These are phyloP conservation scores for Trichophyton schoenleinii DNA, from an alignment of 2,329 filamentous ascomycete genomes.

Conservation along the genomic window DNA sequence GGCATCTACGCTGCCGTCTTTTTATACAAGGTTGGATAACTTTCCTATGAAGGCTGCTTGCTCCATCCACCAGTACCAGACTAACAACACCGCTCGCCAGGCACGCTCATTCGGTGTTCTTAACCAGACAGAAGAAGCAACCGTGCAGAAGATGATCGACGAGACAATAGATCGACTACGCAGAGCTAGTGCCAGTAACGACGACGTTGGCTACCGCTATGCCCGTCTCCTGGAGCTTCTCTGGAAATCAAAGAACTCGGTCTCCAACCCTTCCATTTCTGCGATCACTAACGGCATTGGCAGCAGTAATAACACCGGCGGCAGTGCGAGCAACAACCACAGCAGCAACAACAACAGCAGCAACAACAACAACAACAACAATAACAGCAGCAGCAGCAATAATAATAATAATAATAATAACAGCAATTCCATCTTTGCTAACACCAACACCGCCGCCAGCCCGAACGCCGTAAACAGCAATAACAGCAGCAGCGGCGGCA, in stretches of 20 bases:
- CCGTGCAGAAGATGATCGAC: constrained; percentile 45
- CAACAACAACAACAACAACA: too few species aligned
- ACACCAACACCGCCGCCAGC: neutral
- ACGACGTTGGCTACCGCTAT: constrained; percentile 51
- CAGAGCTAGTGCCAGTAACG: constrained; percentile 44
- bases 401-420: neutral
- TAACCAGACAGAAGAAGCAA: constrained; percentile 41
- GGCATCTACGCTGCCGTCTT: constrained; percentile 53
- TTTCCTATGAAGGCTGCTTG: neutral
- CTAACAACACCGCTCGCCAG: constrained; percentile 17
- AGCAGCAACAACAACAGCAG: neutral
- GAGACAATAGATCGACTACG: constrained; percentile 49
- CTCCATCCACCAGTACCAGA: neutral
- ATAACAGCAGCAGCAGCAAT: constrained; percentile 3
- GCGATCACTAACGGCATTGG: constrained; percentile 10
- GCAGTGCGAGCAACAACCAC: neutral
- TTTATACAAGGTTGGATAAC: constrained; percentile 44
- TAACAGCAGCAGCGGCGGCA: neutral
- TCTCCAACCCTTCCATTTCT: constrained; percentile 9
- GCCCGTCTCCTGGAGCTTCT: constrained; percentile 48
- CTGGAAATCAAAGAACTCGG: constrained; percentile 39
- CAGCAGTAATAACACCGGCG: neutral
- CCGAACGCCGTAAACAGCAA: neutral
- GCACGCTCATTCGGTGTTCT: constrained; percentile 49
- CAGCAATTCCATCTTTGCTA: constrained; percentile 7